A percentile compares a stretch with the other conserved stretches of the same genome.
These are phyloP conservation scores for Lasiodiplodia gonubiensis DNA, from an alignment of 2,329 filamentous ascomycete genomes.

Conservation along the genomic window DNA sequence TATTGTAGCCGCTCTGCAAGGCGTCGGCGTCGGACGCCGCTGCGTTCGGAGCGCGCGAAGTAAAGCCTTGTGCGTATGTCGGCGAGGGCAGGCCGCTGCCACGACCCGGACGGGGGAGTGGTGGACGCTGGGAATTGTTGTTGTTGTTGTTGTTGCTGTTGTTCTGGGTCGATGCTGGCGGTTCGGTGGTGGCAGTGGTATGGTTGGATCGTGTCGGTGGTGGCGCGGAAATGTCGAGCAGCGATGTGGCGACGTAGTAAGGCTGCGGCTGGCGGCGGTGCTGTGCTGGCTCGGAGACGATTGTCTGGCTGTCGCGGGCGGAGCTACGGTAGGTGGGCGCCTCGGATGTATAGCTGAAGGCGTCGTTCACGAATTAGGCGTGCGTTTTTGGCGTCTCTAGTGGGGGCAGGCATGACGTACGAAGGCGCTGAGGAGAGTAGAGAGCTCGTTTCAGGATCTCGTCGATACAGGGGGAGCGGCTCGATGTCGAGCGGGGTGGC, in stretches of 20 bases:
- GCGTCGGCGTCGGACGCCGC: conserved; percentile 32
- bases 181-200: conserved; percentile 27
- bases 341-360: conserved; percentile 56
- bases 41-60: conserved; percentile 32
- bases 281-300: background rate
- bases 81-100: conserved; percentile 34
- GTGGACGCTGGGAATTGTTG: background rate
- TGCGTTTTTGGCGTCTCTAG: background rate
- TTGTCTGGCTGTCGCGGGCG: conserved; percentile 48
- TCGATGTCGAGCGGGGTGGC: conserved; percentile 37
- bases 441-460: conserved; percentile 70
- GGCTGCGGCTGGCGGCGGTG: background rate
- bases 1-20: conserved; percentile 53
- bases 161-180: background rate
- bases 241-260: conserved; percentile 26
- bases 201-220: conserved; percentile 17
- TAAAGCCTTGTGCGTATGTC: conserved; percentile 38
- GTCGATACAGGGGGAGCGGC: conserved; percentile 40
- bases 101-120: conserved; percentile 21
- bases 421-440: conserved; percentile 72
- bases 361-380: background rate
- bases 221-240: conserved; percentile 25
- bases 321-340: conserved; percentile 67
- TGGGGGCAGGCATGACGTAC: conserved; percentile 47
- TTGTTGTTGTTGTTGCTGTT: background rate